Evolutionary conservation across 805 yeast species (phyloP), one percentile per base, ranked within the genome.

Genomic region (Kodamaea leandrae): DNA sequence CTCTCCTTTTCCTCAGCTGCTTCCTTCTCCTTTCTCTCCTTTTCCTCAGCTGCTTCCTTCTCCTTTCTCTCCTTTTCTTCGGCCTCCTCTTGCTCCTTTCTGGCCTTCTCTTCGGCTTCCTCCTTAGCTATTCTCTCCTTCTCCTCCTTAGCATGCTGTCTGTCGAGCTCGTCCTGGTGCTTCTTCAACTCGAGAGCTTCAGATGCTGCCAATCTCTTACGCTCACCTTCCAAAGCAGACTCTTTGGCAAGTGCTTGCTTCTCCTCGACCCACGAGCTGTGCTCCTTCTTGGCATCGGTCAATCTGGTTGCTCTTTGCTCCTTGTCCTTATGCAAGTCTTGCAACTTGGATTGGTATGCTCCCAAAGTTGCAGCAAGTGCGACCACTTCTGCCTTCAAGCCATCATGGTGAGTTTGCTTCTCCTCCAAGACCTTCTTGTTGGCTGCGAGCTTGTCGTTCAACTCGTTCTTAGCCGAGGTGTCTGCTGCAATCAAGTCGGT

Each of bases 261-360:
- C 46, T 77, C 79, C 4, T 51, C 51, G 45, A 68, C 66, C 82
- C 82, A 77, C 15, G 56, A 57, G 19, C 49, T 41, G 39, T 54
- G 60, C 34, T 73, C 58, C 32, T 67, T 54, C 47, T 67, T 60
- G 14, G 81, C 80, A 6, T 61, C 66, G 15, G 48, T 50, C 42
- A 72, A 64, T 48, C 74, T 64, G 1, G 45, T 37, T 2, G 52
- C 49, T 42, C 76, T 61, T 19, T 47, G 52, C 26, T 62, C 66
- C 49, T 67, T 70, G 27, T 68, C 77, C 27, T 60, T 39, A 29
- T 57, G 56, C 50, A 76, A 61, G 24, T 57, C 44, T 10, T 59
- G 50, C 44, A 76, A 60, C 47, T 72, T 72, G 21, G 75, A 61
- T 18, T 69, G 59, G 51, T 72, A 77, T 2, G 74, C 71, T 32